Base-by-base conservation (phyloP, 345 rosid species). In the Acer saccharum region DNA sequence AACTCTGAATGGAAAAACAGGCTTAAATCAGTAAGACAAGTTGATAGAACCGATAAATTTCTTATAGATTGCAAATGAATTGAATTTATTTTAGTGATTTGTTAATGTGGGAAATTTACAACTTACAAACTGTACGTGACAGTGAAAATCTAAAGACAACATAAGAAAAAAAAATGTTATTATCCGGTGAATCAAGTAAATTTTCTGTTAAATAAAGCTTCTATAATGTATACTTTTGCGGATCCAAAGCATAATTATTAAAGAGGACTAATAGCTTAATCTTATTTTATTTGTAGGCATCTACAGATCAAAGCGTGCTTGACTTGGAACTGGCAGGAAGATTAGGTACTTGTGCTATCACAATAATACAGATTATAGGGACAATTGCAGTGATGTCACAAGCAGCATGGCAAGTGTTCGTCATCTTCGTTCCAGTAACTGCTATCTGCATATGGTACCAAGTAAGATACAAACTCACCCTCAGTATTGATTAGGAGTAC, bases 401-500 rank as follows among this genome's bases (percentile, higher is more conserved):
- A 77, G 98, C 89, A 71, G 98, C 98, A 61, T 95, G 98, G 98
- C 83, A 95, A 90, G 98, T 95, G 80, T 95, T 91, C 76, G 87
- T 89, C 77, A 88, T 95, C 85, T 95, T 95, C 91, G 90, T 95
- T 84, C 98, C 98, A n/a, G 98, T 95, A 60, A 92, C 98, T 46
- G 98, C 90, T 71, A 85, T 93, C 75, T 95, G 98, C 79, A 86
- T 95, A 77, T 93, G 97, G 90, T 95, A 95, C 83, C 98, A 95
- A 82, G 98, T 91, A 93, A 80, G 87, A 72, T 13, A 65, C 48
- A 25, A 41, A 60, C 35, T 81, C 76, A 0, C 32, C 68, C 32
- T 69, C 17, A n/a, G 11, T 69, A 46, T 65, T 64, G 17, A 64
- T 64, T 48, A 12, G 55, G 55, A 50, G 68, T 6, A 8, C 32